A percentile compares a stretch with the other conserved stretches of the same genome.
Evolutionary conservation across 2,329 filamentous ascomycete species (phyloP).

Genomic region (Talaromyces sp.): DNA sequence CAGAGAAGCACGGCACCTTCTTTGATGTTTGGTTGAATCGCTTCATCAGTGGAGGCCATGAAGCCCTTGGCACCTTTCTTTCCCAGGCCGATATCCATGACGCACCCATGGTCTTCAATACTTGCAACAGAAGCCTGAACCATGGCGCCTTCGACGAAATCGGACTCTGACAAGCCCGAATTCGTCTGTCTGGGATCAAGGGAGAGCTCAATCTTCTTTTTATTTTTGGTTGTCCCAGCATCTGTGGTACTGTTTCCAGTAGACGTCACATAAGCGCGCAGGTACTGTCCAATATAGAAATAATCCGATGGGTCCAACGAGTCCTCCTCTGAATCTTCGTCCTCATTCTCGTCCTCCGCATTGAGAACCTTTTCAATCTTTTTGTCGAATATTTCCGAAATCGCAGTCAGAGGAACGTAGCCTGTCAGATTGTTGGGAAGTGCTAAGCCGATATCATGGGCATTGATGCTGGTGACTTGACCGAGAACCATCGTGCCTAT

Average conservation of each 20-base stretch:
- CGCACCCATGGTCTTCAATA: conserved; percentile 90
- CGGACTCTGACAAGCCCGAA: conserved; percentile 63
- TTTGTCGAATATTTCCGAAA: conserved; percentile 73
- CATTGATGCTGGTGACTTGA: conserved; percentile 74
- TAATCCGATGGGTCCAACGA: conserved; percentile 68
- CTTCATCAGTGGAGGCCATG: conserved; percentile 76
- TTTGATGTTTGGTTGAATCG: conserved; percentile 62
- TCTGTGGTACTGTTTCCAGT: conserved; percentile 55
- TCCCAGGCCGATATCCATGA: conserved; percentile 84
- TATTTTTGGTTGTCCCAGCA: conserved; percentile 58
- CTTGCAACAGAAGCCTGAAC: conserved; percentile 84
- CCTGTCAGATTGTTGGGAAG: conserved; percentile 91
- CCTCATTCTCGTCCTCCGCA: conserved; percentile 54
- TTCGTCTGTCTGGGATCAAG: conserved; percentile 76
- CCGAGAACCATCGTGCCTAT: conserved; percentile 84
- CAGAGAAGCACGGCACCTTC: conserved; percentile 83
- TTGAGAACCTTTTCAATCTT: conserved; percentile 65
- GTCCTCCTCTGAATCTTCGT: conserved; percentile 51
- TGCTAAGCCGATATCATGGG: conserved; percentile 71
- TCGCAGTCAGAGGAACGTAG: conserved; percentile 84
- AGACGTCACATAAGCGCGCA: conserved; percentile 76
- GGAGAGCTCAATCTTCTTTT: conserved; percentile 80
- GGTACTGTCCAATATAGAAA: conserved; percentile 79
- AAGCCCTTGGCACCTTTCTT: conserved; percentile 70
- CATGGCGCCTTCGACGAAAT: conserved; percentile 68